Evolutionary conservation across 2,329 filamentous ascomycete species (phyloP).

Genomic region (Beauveria medogensis): DNA sequence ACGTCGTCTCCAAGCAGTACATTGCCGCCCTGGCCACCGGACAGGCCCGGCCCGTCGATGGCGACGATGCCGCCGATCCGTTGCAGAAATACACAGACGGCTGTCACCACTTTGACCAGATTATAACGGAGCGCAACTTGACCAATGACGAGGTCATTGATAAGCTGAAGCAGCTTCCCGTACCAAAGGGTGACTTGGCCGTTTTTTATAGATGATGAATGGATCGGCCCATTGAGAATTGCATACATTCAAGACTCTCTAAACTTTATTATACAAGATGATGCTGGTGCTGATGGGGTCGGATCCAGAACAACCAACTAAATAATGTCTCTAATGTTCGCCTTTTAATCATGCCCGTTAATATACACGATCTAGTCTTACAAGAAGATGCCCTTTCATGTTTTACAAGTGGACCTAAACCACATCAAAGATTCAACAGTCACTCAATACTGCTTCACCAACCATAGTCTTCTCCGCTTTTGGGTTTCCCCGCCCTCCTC

Average conservation of each 20-base stretch:
- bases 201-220: conserved; percentile 42
- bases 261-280: not conserved
- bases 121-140: conserved; percentile 67
- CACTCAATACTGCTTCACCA: not conserved
- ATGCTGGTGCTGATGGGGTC: not conserved
- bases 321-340: not conserved
- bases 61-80: conserved; percentile 32
- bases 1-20: conserved; percentile 64
- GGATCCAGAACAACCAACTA: not conserved
- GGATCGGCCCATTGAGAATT: no score
- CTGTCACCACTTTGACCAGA: conserved; percentile 70
- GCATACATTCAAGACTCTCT: not conserved
- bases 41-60: conserved; percentile 31
- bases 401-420: not conserved
- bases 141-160: conserved; percentile 63
- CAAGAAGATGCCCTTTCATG: not conserved
- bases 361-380: conserved; percentile 10
- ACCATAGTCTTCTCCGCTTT: not conserved
- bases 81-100: conserved; percentile 66
- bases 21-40: conserved; percentile 48
- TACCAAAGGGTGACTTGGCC: conserved; percentile 43
- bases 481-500: not conserved
- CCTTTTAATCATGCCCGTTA: not conserved
- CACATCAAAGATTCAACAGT: not conserved
- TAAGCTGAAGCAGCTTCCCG: conserved; percentile 51